Evolutionary conservation across 2,329 filamentous ascomycete species (phyloP).

Genomic region (Rhinocladiella similis): DNA sequence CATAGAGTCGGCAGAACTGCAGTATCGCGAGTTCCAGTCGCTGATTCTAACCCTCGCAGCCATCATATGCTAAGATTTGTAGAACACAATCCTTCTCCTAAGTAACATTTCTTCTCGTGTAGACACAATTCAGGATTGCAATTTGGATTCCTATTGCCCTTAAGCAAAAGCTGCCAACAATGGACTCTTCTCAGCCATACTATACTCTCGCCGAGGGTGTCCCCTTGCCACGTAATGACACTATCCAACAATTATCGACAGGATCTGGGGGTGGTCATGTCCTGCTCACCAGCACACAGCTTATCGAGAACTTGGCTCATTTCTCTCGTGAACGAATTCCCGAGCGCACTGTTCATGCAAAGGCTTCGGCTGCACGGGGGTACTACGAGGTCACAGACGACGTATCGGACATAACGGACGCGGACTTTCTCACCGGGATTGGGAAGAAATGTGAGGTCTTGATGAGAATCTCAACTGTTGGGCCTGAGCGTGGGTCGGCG

Average conservation of each 20-base stretch:
- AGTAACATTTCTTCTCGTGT: too few relatives aligned
- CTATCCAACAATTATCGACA: slow-evolving; percentile 12
- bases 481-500: slow-evolving; percentile 45
- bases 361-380: slow-evolving; percentile 58
- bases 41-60: too few relatives aligned
- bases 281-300: slow-evolving; percentile 56
- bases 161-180: not conserved
- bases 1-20: too few relatives aligned
- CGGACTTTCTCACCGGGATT: slow-evolving; percentile 53
- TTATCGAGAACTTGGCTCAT: slow-evolving; percentile 61
- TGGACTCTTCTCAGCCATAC: slow-evolving; percentile 1
- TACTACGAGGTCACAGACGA: slow-evolving; percentile 64
- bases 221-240: slow-evolving; percentile 10
- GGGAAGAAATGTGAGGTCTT: slow-evolving; percentile 57
- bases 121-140: too few relatives aligned
- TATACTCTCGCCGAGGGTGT: slow-evolving; percentile 19
- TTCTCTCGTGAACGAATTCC: slow-evolving; percentile 31
- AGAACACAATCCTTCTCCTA: too few relatives aligned
- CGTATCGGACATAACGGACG: slow-evolving; percentile 56
- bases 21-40: too few relatives aligned
- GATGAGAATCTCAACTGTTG: slow-evolving; percentile 50
- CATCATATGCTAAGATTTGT: too few relatives aligned
- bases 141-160: too few relatives aligned
- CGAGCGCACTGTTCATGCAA: slow-evolving; percentile 53
- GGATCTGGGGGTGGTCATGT: slow-evolving; percentile 39